Conservation (phyloP, 1,284 basidiomycete species). For the Cutaneotrichosporon sp. region DNA sequence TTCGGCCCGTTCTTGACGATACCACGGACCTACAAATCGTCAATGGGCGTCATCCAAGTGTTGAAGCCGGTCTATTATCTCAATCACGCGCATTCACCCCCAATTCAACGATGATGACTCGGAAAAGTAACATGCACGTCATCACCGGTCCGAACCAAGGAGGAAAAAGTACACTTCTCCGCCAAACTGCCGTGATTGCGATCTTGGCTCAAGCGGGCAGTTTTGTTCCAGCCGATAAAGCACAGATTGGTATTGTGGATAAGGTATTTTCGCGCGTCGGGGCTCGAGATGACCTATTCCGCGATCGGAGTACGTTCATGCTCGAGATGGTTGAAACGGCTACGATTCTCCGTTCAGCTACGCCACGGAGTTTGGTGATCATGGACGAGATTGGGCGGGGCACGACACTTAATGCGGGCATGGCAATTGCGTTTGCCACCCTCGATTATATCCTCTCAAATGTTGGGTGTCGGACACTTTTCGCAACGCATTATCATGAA, state of each 20-base stretch:
- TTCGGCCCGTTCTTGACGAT: conserved; percentile 68
- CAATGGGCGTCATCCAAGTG: conserved; percentile 86
- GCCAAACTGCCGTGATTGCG: conserved; percentile 85
- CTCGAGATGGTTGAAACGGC: conserved; percentile 56
- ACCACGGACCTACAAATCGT: conserved; percentile 65
- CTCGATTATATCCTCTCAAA: conserved; percentile 73
- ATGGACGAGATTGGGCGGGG: conserved; percentile 96
- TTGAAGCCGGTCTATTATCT: conserved; percentile 80
- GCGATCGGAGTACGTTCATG: conserved; percentile 87
- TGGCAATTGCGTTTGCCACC: conserved; percentile 90
- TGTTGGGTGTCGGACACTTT: conserved; percentile 79
- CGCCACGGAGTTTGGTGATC: conserved; percentile 78
- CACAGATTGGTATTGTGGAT: conserved; percentile 82
- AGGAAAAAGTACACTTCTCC: conserved; percentile 83
- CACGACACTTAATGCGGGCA: conserved; percentile 85
- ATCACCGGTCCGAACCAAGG: conserved; percentile 98
- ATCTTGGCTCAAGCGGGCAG: conserved; percentile 90
- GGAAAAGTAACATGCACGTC: conserved; percentile 64
- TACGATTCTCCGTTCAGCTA: conserved; percentile 69
- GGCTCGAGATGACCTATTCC: conserved; percentile 90
- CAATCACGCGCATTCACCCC: conserved; percentile 75
- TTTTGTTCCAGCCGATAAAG: conserved; percentile 83
- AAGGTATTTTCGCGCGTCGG: conserved; percentile 91
- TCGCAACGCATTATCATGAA: conserved; percentile 97
- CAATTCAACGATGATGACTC: conserved; percentile 69